Percentiles rank a stretch among this genome's conserved stretches.
phyloP scores from a whole-genome alignment of 176 grass and related monocot species.

The Bothriochloa decipiens region DNA sequence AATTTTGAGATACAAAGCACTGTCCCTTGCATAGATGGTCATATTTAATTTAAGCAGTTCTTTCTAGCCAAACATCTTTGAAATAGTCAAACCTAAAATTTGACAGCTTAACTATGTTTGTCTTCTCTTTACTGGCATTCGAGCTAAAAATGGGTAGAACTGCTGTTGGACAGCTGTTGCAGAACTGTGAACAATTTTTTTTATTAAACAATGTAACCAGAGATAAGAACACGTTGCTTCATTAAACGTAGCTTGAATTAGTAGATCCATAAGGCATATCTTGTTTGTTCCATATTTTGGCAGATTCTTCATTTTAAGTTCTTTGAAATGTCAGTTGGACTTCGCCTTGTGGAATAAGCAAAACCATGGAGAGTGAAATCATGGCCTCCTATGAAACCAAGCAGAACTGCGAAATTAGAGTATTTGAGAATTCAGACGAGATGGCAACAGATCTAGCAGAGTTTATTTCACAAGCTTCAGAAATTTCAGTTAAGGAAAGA shows the following conservation, averaged over 20 bases:
- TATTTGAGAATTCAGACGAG: constrained; percentile 86
- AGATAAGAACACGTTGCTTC: background rate
- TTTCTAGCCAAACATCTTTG: constrained; percentile 4
- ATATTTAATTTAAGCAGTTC: constrained; percentile 15
- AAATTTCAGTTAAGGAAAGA: constrained; percentile 94
- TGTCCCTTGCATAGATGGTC: background rate
- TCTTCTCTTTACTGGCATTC: background rate
- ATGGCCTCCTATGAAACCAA: constrained; percentile 55
- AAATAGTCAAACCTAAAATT: background rate
- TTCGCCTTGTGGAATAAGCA: constrained; percentile 29
- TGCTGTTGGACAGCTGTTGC: background rate
- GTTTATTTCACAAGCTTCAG: constrained; percentile 86
- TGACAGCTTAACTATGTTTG: background rate
- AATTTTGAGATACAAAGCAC: constrained; percentile 7
- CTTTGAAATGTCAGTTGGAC: background rate
- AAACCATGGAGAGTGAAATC: constrained; percentile 51
- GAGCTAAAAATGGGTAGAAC: background rate
- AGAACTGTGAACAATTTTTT: background rate
- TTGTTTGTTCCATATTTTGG: background rate
- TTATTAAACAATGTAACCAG: background rate
- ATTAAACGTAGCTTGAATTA: background rate
- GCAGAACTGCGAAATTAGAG: constrained; percentile 68
- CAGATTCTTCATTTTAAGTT: constrained; percentile 14
- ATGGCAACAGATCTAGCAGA: constrained; percentile 86
- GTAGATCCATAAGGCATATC: background rate